Base-by-base conservation (phyloP, 805 yeast species). In the Metschnikowia lachancei region DNA sequence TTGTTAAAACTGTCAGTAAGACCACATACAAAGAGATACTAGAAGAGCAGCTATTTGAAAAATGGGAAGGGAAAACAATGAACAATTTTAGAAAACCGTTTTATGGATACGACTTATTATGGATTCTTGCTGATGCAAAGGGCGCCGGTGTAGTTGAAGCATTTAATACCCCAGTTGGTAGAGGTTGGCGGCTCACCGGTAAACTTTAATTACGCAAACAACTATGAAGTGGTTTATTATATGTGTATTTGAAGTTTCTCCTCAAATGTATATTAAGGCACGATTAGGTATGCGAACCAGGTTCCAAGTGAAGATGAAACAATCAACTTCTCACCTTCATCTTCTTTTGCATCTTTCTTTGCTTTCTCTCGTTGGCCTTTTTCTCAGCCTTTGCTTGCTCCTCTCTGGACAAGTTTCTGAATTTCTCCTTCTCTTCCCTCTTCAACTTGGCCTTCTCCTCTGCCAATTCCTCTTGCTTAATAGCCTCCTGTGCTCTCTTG, bases 361-460 rank as follows among this genome's bases (percentile, higher is more conserved):
- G 87, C 66, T 82, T 88, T 74, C 84, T 88, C 56, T 87, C 95
- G 55, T 74, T 74, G 65, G 85, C 88, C 71, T 85, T 87, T 71
- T 81, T 82, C 54, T 86, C 92, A 36, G 78, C 65, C 69, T 85
- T 87, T 55, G 82, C 82, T 69, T 86, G 94, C 62, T 85, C 94
- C 59, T 83, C 89, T 50, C 88, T 84, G 38, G 84, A 74, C 60
- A 86, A 68, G 54, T 75, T 76, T 55, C 77, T 68, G 52, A 77
- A 58, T 44, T 72, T 69, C 54, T 85, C 85, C 67, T 80, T 82
- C 58, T 79, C 81, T 58, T 78, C 78, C 60, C 78, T 83, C 58
- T 78, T 82, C 52, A 78, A 80, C 66, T 85, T 87, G 28, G 85
- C 80, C 67, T 83, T 84, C 67, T 83, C 83, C 51, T 77, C 83